Base-by-base conservation (phyloP, 352 stramenopile species). In the Globisporangium orthogonon region DNA sequence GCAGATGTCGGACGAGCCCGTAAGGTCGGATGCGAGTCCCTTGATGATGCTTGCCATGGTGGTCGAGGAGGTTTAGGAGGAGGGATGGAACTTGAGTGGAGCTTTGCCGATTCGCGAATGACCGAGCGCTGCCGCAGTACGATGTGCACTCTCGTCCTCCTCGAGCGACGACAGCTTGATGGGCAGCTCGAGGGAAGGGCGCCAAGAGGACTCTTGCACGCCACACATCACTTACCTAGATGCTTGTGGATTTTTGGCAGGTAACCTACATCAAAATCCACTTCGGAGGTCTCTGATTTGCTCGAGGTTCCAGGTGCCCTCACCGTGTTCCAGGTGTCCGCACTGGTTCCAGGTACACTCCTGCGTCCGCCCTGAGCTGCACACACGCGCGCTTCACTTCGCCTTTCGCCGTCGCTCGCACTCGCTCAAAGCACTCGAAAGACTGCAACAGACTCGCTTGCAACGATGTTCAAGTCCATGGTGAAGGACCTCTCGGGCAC, bases 1-100 rank as follows among this genome's bases (percentile, higher is more conserved):
- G 65, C 76, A 87, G 61, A 87, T 85, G 48, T 85, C 73, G 37
- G 72, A 73, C 23, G 70, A 65, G 41, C 74, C 74, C 13, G 63
- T 74, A 54, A 80, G 65, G 61, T 87, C 76, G 48, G 77, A 77
- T 4, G 72, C 69, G 3, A 84, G 33, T 4, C 69, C 66, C 45
- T 73, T 81, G 60, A 87, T 68, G 67, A 86, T 81, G 37, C 10
- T 59, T 53, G 52, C 31, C 44, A 59, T 65, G 7, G 35, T 56
- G 10, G 46, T 6, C 10, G 7, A 13, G 28, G 37, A 43, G 29
- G 43, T 23, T 7, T 14, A 47, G 11, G 41, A 28, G 41, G 43
- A 9, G 40, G 23, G n/a, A 31, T 1, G 29, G 15, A 35, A 28
- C 13, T 39, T 54, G 52, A 30, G 33, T 10, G 45, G 33, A 29